phyloP scores from a whole-genome alignment of 352 stramenopile genomes.

The Vaucheria bursata region DNA sequence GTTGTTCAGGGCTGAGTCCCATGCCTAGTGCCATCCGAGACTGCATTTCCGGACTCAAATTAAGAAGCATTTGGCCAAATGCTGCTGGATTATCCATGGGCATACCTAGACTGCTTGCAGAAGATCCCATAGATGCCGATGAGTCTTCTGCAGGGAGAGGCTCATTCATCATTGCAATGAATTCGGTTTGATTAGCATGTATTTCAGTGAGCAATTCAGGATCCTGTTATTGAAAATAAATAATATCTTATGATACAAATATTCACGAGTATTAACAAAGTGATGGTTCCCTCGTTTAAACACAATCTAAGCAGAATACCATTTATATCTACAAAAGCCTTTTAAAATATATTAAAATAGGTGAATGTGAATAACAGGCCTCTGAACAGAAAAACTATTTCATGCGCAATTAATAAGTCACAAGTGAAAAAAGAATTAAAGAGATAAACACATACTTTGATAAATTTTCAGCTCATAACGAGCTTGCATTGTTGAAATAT shows the following conservation, averaged over 20 bases:
- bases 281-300: too few species aligned
- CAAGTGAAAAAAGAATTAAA: too few species aligned
- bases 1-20: slow-evolving; percentile 49
- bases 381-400: too few species aligned
- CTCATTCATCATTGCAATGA: slow-evolving; percentile 77
- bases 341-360: too few species aligned
- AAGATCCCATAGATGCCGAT: slow-evolving; percentile 24
- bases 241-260: too few species aligned
- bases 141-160: slow-evolving; percentile 53
- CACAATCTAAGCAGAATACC: not conserved
- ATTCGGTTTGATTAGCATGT: slow-evolving; percentile 66
- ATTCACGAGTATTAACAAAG: too few species aligned
- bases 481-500: too few species aligned
- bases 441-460: too few species aligned
- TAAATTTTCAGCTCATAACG: too few species aligned
- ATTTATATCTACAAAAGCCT: too few species aligned
- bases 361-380: too few species aligned
- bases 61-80: slow-evolving; percentile 45
- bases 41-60: slow-evolving; percentile 35
- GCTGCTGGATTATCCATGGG: slow-evolving; percentile 39
- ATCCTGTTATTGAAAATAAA: slow-evolving; percentile 58
- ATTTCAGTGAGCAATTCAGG: slow-evolving; percentile 64
- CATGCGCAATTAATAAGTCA: too few species aligned
- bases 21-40: slow-evolving; percentile 44
- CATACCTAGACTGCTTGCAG: slow-evolving; percentile 6